Base-by-base conservation (phyloP, 345 rosid species). In the Turritis glabra region DNA sequence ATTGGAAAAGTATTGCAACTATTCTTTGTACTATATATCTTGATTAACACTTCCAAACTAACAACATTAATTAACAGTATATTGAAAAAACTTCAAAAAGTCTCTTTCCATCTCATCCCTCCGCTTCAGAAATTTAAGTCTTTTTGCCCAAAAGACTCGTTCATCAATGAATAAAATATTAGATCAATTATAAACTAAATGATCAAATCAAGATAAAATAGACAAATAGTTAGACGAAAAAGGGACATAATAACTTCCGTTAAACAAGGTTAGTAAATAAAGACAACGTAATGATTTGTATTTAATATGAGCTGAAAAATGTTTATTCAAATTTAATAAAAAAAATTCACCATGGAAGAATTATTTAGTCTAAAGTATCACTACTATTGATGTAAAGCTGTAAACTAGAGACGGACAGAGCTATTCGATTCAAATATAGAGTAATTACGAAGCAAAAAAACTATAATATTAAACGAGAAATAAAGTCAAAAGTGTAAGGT, bases 231-330 rank as follows among this genome's bases (percentile, higher is more conserved):
- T 67, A 52, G 64, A 56, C n/a, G 41, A 41, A 69, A 43, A 32
- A 56, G 41, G 73, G 64, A 69, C 54, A 55, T 55, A 13, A 55
- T 43, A 73, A 69, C 74, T 18, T 56, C 56, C 14, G 63, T 52
- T 29, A 9, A 43, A 19, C 17, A 68, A 26, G 38, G 64, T 56
- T 21, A 15, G 55, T 57, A 43, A 55, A 69, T 56, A 5, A 54
- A 37, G 62, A 54, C 52, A 40, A 26, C 8, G 14, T 14, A 30
- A 63, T 26, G 38, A 23, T 68, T 40, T 25, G 17, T 23, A 52
- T 21, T 22, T 1, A 5, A 6, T 46, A 17, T 46, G 51, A 15
- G 8, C 18, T 54, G 7, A n/a, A 32, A 3, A 4, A 8, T 3
- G 41, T 23, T 14, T 41, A 62, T 46, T 23, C 23, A 71, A 33